Evolutionary conservation across 495 filamentous ascomycete species (phyloP).

Genomic region (Sordaria brevicollis): DNA sequence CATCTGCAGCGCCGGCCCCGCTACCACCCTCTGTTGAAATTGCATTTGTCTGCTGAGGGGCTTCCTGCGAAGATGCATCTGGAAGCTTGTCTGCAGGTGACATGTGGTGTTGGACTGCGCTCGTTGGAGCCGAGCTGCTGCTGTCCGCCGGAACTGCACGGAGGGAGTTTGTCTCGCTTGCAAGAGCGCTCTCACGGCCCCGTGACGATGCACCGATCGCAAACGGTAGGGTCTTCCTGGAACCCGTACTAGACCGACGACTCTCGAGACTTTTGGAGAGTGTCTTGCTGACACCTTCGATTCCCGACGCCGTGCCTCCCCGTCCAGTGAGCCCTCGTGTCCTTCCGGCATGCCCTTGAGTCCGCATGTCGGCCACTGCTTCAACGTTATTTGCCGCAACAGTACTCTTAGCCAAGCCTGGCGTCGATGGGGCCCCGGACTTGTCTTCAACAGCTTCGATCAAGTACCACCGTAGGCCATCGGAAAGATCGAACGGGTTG

Average conservation of each 20-base stretch:
- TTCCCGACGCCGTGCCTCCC: slow-evolving; percentile 32
- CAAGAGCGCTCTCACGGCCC: slow-evolving; percentile 30
- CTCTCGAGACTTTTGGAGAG: slow-evolving; percentile 82
- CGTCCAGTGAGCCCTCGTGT: slow-evolving; percentile 33
- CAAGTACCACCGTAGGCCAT: slow-evolving; percentile 92
- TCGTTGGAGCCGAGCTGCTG: slow-evolving; percentile 18
- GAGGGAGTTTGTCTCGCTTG: slow-evolving; percentile 42
- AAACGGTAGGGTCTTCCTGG: slow-evolving; percentile 53
- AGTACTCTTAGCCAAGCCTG: slow-evolving; percentile 78
- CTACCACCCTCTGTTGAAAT: neutral
- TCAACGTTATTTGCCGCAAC: slow-evolving; percentile 84
- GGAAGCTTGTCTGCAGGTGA: neutral
- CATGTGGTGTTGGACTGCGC: slow-evolving; percentile 23
- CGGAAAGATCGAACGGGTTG: slow-evolving; percentile 94
- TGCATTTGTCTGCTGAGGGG: neutral
- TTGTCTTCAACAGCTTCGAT: slow-evolving; percentile 92
- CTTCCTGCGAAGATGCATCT: neutral
- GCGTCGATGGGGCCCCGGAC: slow-evolving; percentile 83
- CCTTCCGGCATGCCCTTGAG: slow-evolving; percentile 43
- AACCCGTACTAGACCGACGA: slow-evolving; percentile 74
- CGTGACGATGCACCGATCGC: slow-evolving; percentile 25
- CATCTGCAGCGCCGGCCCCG: neutral
- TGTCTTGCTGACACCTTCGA: slow-evolving; percentile 64
- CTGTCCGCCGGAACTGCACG: slow-evolving; percentile 26
- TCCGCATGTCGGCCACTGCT: slow-evolving; percentile 48